These are phyloP conservation scores for Hymenotorrendiella dingleyae DNA, from an alignment of 2,329 filamentous ascomycete species.

Conservation along the genomic window DNA sequence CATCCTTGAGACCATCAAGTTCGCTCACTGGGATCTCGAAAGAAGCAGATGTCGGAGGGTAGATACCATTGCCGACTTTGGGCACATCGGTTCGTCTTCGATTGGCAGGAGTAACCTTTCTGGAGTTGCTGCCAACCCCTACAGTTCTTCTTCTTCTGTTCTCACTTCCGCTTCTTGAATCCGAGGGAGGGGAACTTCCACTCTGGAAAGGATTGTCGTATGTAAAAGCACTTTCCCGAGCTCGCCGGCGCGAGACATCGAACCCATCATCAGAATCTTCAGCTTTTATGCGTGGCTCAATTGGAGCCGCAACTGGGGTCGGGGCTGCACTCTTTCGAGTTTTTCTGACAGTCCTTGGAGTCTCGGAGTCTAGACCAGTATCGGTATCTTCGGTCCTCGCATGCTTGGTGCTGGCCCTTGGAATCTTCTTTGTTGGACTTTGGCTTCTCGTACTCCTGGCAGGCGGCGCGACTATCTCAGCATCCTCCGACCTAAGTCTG, in stretches of 20 bases:
- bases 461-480: constrained; percentile 43
- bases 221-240: constrained; percentile 73
- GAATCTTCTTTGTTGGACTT: constrained; percentile 49
- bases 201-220: constrained; percentile 92
- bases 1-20: constrained; percentile 34
- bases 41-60: constrained; percentile 49
- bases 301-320: constrained; percentile 11
- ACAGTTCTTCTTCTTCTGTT: constrained; percentile 40
- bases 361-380: constrained; percentile 38
- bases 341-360: constrained; percentile 43
- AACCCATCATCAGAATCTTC: constrained; percentile 45
- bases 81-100: constrained; percentile 46
- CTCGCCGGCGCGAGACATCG: constrained; percentile 31
- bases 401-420: constrained; percentile 49
- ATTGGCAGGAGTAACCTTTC: constrained; percentile 32
- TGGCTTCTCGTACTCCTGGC: constrained; percentile 23
- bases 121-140: constrained; percentile 32
- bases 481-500: constrained; percentile 43
- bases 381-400: constrained; percentile 47
- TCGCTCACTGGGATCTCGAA: constrained; percentile 52
- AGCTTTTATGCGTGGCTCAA: constrained; percentile 38
- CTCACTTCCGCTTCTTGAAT: constrained; percentile 41
- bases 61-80: constrained; percentile 44
- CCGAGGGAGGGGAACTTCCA: constrained; percentile 62
- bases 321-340: constrained; percentile 43